Evolutionary conservation across 768 basidiomycete species (phyloP).

Genomic region (Mycena polygramma): DNA sequence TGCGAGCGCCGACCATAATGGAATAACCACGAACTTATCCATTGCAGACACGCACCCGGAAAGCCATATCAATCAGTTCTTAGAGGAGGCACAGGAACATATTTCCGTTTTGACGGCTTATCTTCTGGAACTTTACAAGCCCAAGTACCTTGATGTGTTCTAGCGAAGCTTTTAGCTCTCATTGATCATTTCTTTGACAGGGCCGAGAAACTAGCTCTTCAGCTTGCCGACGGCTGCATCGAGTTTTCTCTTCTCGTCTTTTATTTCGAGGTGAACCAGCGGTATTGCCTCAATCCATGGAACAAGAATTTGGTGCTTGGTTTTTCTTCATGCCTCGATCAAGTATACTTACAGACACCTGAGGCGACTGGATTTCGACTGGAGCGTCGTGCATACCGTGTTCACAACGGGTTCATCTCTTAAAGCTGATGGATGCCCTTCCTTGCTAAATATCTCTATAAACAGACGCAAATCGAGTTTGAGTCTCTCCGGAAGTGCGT

Average conservation of each 20-base stretch:
- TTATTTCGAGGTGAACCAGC: slow-evolving; percentile 21
- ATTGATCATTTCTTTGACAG: too few relatives aligned
- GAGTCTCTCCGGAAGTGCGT: slow-evolving; percentile 18
- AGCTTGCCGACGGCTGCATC: slow-evolving; percentile 29
- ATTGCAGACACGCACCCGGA: too few relatives aligned
- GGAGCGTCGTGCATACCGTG: slow-evolving; percentile 14
- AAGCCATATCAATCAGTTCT: slow-evolving; percentile 23
- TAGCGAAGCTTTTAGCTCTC: background rate
- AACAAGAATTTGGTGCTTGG: slow-evolving; percentile 4
- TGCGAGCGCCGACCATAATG: too few relatives aligned
- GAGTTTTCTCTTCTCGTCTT: slow-evolving; percentile 26
- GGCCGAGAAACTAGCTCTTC: slow-evolving; percentile 27
- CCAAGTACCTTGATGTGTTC: slow-evolving; percentile 11
- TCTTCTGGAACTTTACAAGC: slow-evolving; percentile 30
- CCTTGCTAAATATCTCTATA: background rate
- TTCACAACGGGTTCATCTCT: too few relatives aligned
- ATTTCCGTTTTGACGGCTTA: slow-evolving; percentile 21
- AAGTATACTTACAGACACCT: too few relatives aligned
- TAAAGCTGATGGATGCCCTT: too few relatives aligned
- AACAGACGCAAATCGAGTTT: background rate
- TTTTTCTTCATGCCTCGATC: too few relatives aligned
- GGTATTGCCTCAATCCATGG: slow-evolving; percentile 17
- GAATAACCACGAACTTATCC: too few relatives aligned
- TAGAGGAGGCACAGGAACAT: slow-evolving; percentile 23
- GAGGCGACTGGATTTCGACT: slow-evolving; percentile 15